Evolutionary conservation across 2,329 filamentous ascomycete genomes (phyloP), one percentile per base, ranked within the genome.

Genomic region (Tolypocladium sp.): DNA sequence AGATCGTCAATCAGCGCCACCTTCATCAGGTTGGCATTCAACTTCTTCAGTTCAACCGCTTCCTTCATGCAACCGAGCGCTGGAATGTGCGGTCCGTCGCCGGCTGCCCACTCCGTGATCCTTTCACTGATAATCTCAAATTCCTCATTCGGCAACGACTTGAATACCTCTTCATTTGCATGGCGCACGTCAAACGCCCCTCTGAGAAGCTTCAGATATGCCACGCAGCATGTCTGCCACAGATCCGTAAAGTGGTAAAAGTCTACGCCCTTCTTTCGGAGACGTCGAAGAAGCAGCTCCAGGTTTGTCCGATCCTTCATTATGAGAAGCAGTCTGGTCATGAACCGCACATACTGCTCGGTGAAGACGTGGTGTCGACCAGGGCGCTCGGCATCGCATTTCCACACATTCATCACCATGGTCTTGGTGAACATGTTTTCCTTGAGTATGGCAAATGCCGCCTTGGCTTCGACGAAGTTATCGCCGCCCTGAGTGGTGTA

Each of bases 361-460:
- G 91, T 96, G 70, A 94, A 97, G 42, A 96, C 91, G 68, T 96
- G 94, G 71, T 97, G 92, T 22, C 92, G 84, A 0, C 92, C 92
- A 0, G 91, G 81, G 2, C 83, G 79, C 67, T 97, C 92, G 54
- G 90, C 86, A 64, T 96, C 92, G 42, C 92, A 94, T 66, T 92
- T 93, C 92, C 92, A 97, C 4, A 97, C 91, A 68, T 95, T 93
- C 71, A 96, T 87, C 1, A 90, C 88, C 88, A 96, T 96, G 0
- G 91, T 96, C 75, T 96, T 96, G 44, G 92, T 96, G 65, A 96
- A 93, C 82, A 86, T 86, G 62, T 79, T 82, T 60, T 86, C 83
- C 53, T 81, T 75, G 58, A 96, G 88, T 49, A 96, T 89, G 57
- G 85, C 82, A 56, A 91, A 92, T 17, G 95, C 83, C 58, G 93